Conservation (phyloP, 176 grass and related monocot genomes). For the Oryza coarctata region DNA sequence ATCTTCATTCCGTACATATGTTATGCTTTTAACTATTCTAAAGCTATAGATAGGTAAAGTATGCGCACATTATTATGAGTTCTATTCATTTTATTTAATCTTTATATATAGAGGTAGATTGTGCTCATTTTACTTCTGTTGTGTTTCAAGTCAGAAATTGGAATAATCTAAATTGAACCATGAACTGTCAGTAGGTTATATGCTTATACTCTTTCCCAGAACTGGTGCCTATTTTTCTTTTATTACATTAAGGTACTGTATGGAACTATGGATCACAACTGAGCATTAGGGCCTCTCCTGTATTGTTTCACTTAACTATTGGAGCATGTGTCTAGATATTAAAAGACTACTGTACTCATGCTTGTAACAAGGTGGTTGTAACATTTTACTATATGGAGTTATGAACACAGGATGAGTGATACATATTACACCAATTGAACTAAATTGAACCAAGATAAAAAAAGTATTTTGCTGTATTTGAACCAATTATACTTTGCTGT, state of each 20-base stretch:
- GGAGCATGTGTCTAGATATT: not conserved
- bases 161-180: not conserved
- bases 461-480: not conserved
- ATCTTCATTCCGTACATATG: not conserved
- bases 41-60: not conserved
- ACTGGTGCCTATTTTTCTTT: not conserved
- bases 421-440: not conserved
- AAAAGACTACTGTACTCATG: not conserved
- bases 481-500: not conserved
- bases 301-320: not conserved
- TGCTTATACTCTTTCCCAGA: not conserved
- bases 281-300: not conserved
- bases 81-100: not conserved
- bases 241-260: not conserved
- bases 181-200: not conserved
- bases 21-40: not conserved
- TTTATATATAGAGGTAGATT: not conserved
- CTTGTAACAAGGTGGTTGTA: not conserved
- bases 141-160: not conserved
- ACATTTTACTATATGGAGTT: not conserved
- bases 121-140: not conserved
- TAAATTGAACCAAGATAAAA: not conserved
- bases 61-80: not conserved
- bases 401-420: not conserved
- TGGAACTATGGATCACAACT: not conserved